Conservation (phyloP, 1,139 yeast genomes). For the Suhomyces chickasaworum region DNA sequence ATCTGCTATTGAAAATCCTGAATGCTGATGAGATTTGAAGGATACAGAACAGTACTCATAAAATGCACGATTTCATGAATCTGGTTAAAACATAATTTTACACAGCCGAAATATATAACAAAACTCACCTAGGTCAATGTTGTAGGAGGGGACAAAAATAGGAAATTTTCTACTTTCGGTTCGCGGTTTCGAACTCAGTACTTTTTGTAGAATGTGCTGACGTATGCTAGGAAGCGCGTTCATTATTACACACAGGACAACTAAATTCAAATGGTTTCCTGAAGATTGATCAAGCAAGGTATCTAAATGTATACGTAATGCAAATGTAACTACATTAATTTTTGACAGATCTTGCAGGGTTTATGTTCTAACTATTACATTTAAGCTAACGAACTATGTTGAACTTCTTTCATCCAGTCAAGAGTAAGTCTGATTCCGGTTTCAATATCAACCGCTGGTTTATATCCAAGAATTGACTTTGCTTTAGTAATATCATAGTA, state of each 20-base stretch:
- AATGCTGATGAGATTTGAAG: too few relatives aligned
- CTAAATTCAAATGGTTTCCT: too few relatives aligned
- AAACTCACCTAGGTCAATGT: not conserved
- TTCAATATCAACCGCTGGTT: slow-evolving; percentile 78
- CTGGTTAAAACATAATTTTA: not conserved
- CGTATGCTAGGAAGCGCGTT: not conserved
- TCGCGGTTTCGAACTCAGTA: slow-evolving; percentile 5
- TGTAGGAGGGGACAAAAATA: not conserved
- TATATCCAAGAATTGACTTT: slow-evolving; percentile 71
- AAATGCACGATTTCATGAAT: not conserved
- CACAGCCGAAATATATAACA: slow-evolving; percentile 3
- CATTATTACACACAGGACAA: not conserved
- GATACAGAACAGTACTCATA: not conserved
- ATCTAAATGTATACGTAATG: too few relatives aligned
- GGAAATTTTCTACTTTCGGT: not conserved
- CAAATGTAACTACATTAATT: too few relatives aligned
- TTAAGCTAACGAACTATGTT: slow-evolving; percentile 40
- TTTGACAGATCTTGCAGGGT: not conserved
- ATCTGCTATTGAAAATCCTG: too few relatives aligned
- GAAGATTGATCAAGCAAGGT: too few relatives aligned
- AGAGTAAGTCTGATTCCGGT: slow-evolving; percentile 80
- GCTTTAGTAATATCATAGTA: slow-evolving; percentile 93
- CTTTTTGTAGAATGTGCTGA: not conserved
- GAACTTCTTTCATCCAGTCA: slow-evolving; percentile 83
- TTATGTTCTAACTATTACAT: too few relatives aligned